Evolutionary conservation across 441 rosid species (phyloP).

Genomic region (Adansonia gregorii): DNA sequence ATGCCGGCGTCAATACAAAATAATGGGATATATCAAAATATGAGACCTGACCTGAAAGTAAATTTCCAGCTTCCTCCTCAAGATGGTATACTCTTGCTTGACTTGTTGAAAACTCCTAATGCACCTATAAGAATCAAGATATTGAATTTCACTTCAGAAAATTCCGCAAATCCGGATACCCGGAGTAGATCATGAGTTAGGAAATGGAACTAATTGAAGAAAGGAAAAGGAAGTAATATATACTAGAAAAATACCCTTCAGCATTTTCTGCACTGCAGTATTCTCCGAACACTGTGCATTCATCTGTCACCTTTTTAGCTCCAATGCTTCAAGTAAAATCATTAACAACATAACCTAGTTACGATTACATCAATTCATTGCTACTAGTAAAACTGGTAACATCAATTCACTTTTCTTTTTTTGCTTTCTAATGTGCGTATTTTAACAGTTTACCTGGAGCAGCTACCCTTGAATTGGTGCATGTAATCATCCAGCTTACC

Average conservation of each 20-base stretch:
- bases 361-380: too few relatives aligned
- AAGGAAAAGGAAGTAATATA: not conserved
- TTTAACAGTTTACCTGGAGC: conserved; percentile 52
- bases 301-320: conserved; percentile 54
- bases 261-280: conserved; percentile 48
- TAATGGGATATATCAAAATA: not conserved
- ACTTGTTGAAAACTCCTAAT: conserved; percentile 48
- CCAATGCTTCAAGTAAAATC: conserved; percentile 52
- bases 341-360: not conserved
- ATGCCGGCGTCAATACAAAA: not conserved
- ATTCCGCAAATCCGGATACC: too few relatives aligned
- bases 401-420: not conserved
- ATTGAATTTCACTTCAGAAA: too few relatives aligned
- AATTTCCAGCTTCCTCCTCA: conserved; percentile 57
- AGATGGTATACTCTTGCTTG: conserved; percentile 51
- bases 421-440: not conserved
- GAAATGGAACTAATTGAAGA: not conserved
- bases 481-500: conserved; percentile 55
- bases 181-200: too few relatives aligned
- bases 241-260: conserved; percentile 49
- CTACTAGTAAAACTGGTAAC: not conserved
- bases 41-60: conserved; percentile 66
- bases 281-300: conserved; percentile 48
- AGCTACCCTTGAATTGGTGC: conserved; percentile 64
- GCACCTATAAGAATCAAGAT: conserved; percentile 42